Percentiles rank a stretch among this genome's conserved stretches.
Conservation (phyloP, 768 basidiomycete genomes). For the Nidularia pulvinata region DNA sequence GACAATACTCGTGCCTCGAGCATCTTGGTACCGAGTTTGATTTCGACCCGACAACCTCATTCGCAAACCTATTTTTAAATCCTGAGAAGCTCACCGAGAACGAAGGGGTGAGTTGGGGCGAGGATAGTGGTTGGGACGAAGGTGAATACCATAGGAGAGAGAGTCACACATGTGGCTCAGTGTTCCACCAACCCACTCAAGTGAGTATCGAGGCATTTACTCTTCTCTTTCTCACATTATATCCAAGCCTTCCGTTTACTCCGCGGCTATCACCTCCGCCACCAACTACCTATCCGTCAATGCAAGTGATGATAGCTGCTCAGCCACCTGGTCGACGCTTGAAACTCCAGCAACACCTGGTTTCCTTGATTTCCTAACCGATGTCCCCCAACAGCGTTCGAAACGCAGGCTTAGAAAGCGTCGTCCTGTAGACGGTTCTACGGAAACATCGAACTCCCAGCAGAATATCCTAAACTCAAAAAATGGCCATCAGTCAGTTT, state of each 20-base stretch:
- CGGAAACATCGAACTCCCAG: not conserved
- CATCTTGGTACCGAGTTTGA: not conserved
- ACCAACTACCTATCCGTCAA: slow-evolving; percentile 18
- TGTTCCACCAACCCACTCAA: not conserved
- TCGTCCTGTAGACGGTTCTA: not conserved
- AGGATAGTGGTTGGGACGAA: too few relatives aligned
- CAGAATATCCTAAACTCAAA: not conserved
- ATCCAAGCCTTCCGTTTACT: slow-evolving; percentile 14
- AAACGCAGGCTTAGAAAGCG: not conserved
- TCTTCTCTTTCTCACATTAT: not conserved
- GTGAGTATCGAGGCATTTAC: not conserved
- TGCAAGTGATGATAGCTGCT: slow-evolving; percentile 6
- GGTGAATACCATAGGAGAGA: too few relatives aligned
- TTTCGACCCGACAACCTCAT: not conserved
- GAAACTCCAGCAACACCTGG: slow-evolving; percentile 14
- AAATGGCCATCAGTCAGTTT: not conserved
- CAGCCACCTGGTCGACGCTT: slow-evolving; percentile 12
- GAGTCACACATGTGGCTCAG: too few relatives aligned
- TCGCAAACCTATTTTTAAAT: not conserved
- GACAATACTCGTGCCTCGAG: slow-evolving; percentile 24
- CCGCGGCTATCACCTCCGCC: slow-evolving; percentile 18
- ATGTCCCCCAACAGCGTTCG: not conserved
- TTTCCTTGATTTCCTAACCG: not conserved
- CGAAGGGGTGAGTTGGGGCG: not conserved
- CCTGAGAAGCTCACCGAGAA: not conserved